phyloP scores from a whole-genome alignment of 2,329 filamentous ascomycete genomes.

The Akanthomyces lecanii region DNA sequence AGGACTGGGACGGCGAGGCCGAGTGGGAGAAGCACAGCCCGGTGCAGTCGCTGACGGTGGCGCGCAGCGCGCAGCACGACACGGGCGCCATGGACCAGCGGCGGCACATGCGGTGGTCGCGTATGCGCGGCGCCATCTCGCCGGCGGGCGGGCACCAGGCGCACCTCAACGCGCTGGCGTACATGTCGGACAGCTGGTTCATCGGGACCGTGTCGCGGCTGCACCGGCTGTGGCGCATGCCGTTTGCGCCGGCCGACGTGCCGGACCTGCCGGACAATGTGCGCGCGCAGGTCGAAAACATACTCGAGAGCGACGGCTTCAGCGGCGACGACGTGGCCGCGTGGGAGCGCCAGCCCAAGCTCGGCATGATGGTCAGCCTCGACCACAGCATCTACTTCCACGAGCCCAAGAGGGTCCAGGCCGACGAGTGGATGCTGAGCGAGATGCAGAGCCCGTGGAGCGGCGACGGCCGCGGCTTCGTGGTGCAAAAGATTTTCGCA shows the following conservation, averaged over 20 bases:
- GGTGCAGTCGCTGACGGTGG: constrained; percentile 40
- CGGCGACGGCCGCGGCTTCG: constrained; percentile 71
- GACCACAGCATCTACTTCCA: constrained; percentile 73
- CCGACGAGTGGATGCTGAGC: constrained; percentile 73
- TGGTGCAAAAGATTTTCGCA: constrained; percentile 69
- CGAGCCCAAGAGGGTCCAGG: constrained; percentile 52
- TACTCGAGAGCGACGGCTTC: constrained; percentile 40
- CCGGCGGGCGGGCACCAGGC: constrained; percentile 69
- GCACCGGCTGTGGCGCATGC: constrained; percentile 75
- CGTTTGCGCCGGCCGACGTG: constrained; percentile 50
- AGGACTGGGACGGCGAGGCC: constrained; percentile 40
- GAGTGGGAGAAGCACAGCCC: constrained; percentile 48
- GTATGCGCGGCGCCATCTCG: constrained; percentile 69
- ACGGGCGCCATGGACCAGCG: constrained; percentile 56
- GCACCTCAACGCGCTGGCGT: constrained; percentile 83
- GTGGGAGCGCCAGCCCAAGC: constrained; percentile 47
- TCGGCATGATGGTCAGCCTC: constrained; percentile 83
- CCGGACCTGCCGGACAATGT: constrained; percentile 43
- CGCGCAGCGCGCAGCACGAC: constrained; percentile 25
- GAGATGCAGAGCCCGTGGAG: constrained; percentile 81
- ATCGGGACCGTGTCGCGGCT: constrained; percentile 82
- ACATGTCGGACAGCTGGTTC: constrained; percentile 90
- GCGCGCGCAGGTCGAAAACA: constrained; percentile 32
- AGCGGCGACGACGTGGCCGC: constrained; percentile 41
- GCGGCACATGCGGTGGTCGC: constrained; percentile 69